Evolutionary conservation across 2,329 filamentous ascomycete species (phyloP), one percentile per base, ranked within the genome.

Genomic region (Madurella fahalii): DNA sequence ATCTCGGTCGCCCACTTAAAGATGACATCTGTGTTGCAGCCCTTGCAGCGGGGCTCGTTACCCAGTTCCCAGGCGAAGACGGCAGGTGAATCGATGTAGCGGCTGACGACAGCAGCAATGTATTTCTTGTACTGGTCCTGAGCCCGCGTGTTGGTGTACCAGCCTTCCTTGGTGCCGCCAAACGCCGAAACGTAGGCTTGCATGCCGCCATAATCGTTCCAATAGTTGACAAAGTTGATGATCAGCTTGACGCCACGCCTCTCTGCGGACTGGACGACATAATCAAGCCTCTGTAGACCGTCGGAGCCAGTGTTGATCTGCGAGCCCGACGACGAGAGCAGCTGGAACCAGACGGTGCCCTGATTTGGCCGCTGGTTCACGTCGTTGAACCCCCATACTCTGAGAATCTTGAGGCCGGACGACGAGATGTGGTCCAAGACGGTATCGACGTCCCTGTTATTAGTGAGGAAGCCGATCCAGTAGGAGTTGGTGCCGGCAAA

Each of bases 201-300:
- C 70, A 86, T 85, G 46, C 84, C 83, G 30, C 82, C 84, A 42
- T 85, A 87, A 63, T 88, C 85, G 44, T 73, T 74, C 84, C 84
- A 89, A 70, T 87, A 82, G 70, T 88, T 88, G 52, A 87, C 81
- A 42, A 86, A 82, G 61, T 82, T 79, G 64, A 85, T 78, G 57
- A 87, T 84, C 5, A 87, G 71, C 66, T 85, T 84, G 61, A 87
- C 74, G 4, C 79, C 80, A 51, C 79, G 73, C 52, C 74, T 72
- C 66, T 85, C 82, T 5, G 84, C 84, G 0, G 79, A 72, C 40
- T 74, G 66, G 50, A 88, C 83, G 1, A 87, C 82, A 50, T 81
- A 81, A 64, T 88, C 85, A 2, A 88, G 77, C 13, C 83, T 77
- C 66, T 85, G 76, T 9, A 87, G 77, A 15, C 85, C 84, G 64